These are phyloP conservation scores for Mallotus repandus DNA, from an alignment of 441 rosid genomes.

Conservation along the genomic window DNA sequence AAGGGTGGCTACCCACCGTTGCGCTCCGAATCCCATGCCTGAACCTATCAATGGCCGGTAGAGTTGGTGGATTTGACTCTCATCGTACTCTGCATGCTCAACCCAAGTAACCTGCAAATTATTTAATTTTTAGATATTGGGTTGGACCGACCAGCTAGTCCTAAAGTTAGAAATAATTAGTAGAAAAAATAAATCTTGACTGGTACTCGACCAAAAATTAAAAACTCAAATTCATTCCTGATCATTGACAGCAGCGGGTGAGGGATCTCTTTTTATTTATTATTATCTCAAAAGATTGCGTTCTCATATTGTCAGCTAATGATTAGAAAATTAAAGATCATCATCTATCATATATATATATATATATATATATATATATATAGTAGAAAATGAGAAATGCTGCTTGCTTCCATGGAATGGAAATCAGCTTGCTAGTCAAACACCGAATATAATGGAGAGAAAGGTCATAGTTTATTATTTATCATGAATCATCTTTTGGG, in stretches of 20 bases:
- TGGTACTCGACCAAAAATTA: no score
- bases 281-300: neutral
- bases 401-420: neutral
- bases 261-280: neutral
- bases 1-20: constrained; percentile 91
- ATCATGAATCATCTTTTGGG: neutral
- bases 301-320: neutral
- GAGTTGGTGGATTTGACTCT: constrained; percentile 57
- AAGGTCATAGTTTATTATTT: neutral
- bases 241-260: neutral
- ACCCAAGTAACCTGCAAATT: constrained; percentile 86
- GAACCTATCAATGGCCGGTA: constrained; percentile 57
- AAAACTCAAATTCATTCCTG: neutral
- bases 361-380: no score
- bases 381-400: neutral
- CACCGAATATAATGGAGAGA: neutral
- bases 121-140: neutral
- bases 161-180: no score
- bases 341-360: no score
- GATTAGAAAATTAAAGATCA: neutral
- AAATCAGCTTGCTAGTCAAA: constrained; percentile 8
- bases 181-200: no score
- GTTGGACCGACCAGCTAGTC: neutral
- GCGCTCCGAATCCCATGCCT: constrained; percentile 90
- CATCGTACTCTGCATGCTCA: constrained; percentile 84